Evolutionary conservation across 305 asterid genomes (phyloP).

Genomic region (Fraxinus nigra): DNA sequence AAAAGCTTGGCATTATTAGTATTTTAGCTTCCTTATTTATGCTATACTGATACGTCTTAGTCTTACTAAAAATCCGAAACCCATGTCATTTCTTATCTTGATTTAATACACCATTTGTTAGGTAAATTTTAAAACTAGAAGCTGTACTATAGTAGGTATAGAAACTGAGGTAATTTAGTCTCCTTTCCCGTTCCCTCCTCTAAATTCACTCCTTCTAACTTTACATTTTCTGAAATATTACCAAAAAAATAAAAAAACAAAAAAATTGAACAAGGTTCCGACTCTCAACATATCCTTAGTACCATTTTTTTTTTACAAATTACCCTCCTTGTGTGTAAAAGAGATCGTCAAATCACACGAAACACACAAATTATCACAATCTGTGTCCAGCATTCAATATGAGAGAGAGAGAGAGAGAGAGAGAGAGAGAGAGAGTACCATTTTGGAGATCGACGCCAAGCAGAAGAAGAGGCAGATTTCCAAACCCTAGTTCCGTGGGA

Average conservation of each 20-base stretch:
- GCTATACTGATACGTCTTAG: background rate
- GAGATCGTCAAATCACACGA: background rate
- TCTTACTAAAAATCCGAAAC: background rate
- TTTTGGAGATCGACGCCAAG: background rate
- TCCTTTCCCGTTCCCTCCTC: background rate
- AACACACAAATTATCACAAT: background rate
- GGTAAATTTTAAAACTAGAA: background rate
- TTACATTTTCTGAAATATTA: background rate
- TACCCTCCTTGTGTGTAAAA: background rate
- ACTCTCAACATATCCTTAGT: background rate
- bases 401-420: background rate
- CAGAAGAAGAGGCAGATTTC: background rate
- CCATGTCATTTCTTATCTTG: background rate
- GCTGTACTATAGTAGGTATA: background rate
- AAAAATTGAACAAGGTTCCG: background rate
- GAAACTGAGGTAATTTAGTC: background rate
- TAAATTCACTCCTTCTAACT: background rate
- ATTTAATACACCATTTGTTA: background rate
- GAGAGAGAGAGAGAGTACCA: background rate
- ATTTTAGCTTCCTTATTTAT: background rate
- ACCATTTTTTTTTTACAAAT: background rate
- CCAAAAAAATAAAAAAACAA: background rate
- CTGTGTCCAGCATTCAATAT: background rate
- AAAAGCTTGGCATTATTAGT: background rate
- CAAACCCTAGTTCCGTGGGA: background rate